Percentiles rank a stretch among this genome's conserved stretches.
phyloP scores from a whole-genome alignment of 106 monocot species.

The Dioscorea zingiberensis region DNA sequence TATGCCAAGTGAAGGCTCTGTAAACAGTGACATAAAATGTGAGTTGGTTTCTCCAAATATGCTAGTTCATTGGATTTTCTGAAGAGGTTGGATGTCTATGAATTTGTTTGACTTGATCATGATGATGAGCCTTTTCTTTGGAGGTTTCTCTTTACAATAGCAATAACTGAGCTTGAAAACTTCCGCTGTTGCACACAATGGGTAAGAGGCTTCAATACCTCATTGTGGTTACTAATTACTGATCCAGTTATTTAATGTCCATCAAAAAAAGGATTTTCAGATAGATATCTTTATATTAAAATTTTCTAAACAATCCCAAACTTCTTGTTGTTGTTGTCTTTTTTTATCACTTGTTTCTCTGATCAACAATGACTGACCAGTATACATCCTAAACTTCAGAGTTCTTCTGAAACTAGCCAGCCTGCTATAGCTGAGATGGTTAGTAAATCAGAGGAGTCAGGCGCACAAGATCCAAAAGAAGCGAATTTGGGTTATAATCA shows the following conservation, averaged over 20 bases:
- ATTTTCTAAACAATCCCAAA: too few species aligned
- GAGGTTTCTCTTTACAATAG: too few species aligned
- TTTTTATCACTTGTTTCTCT: too few species aligned
- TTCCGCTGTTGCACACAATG: too few species aligned
- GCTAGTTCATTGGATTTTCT: neutral
- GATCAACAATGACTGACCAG: constrained; percentile 13
- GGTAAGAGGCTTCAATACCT: too few species aligned
- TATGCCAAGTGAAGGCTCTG: neutral
- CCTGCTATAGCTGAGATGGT: constrained; percentile 7
- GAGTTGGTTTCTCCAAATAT: too few species aligned
- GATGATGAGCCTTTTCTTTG: neutral
- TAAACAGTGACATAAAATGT: neutral
- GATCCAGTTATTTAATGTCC: too few species aligned
- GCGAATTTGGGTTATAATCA: constrained; percentile 7
- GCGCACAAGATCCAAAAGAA: constrained; percentile 12
- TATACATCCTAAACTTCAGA: constrained; percentile 13
- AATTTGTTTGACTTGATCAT: neutral
- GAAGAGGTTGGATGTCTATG: neutral
- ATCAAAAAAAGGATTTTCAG: too few species aligned
- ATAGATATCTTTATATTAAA: too few species aligned
- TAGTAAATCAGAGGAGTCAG: constrained; percentile 14
- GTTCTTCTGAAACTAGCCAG: constrained; percentile 1
- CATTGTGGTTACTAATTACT: too few species aligned
- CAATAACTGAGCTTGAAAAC: too few species aligned
- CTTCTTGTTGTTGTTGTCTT: too few species aligned